Evolutionary conservation across 352 stramenopile genomes (phyloP), one percentile per base, ranked within the genome.

Genomic region (Globisporangium solare): DNA sequence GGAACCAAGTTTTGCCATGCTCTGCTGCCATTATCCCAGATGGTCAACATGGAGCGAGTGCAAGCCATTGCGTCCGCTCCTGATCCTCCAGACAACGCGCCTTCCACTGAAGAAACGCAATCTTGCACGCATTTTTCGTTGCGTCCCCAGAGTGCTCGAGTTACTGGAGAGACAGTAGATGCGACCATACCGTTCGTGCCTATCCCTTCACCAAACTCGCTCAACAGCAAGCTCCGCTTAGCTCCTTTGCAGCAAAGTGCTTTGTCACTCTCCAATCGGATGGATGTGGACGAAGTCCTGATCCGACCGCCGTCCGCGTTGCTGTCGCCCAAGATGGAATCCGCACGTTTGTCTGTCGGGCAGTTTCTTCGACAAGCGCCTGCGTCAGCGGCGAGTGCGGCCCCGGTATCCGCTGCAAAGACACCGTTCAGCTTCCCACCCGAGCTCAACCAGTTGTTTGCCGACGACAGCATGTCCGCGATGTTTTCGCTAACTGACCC

Each of bases 1-100:
- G 79, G 82, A 1, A 51, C 68, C 0, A 78, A 76, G 21, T 68
- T 92, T 24, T 86, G 79, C 47, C 67, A 78, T 22, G 66, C 76
- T 15, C 51, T 92, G 22, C 65, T 82, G 31, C 76, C 73, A 12
- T 92, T 89, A 47, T 73, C 76, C 3, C 77, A 85, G 18, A 65
- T 88, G 20, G 54, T 88, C 20, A 64, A 72, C 37, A 59, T 87
- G 12, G 67, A 86, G 27, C 67, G 67, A 10, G 60, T 55, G 8
- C 6, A 48, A 15, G 54, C 45, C 1, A 24, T n/a, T 20, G 53
- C 37, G n/a, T 6, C 39, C 12, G 12, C 20, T 6, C 7, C 39
- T 39, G 20, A 22, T 14, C 14, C 22, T 11, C 32, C 21, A 17
- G 56, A 51, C 17, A n/a, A 35, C 17, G 18, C 46, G 14, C 37